Conservation (phyloP, 371 early-diverging fungal species). For the Nosema muscidifuracis region DNA sequence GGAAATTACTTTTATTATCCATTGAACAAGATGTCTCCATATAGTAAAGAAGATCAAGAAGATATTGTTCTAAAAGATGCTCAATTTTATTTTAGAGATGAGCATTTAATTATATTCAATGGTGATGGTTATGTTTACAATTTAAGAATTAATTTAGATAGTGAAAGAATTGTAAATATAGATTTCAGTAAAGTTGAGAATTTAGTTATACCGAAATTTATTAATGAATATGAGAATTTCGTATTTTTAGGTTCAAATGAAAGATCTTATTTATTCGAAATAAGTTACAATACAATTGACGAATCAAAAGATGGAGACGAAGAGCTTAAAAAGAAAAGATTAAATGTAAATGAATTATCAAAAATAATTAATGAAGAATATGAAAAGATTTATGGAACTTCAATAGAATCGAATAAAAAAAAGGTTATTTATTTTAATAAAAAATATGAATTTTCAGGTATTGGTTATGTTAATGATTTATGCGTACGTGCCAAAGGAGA, state of each 20-base stretch:
- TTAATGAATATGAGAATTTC: not conserved
- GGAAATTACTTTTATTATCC: slow-evolving; percentile 2
- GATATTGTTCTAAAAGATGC: slow-evolving; percentile 8
- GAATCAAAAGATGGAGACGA: not conserved
- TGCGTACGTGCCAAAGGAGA: not conserved
- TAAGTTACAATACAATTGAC: not conserved
- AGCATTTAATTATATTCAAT: slow-evolving; percentile 9
- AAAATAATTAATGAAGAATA: slow-evolving; percentile 12
- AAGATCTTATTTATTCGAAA: slow-evolving; percentile 5
- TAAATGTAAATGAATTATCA: not conserved
- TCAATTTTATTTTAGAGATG: not conserved
- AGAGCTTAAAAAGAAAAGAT: not conserved
- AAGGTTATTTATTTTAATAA: not conserved
- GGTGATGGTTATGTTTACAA: slow-evolving; percentile 18
- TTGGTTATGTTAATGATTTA: slow-evolving; percentile 21
- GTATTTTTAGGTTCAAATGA: slow-evolving; percentile 26
- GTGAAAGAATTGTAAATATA: slow-evolving; percentile 17
- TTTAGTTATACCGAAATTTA: not conserved
- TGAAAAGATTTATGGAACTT: slow-evolving; percentile 2
- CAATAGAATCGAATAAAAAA: not conserved
- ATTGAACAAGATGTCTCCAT: slow-evolving; percentile 27
- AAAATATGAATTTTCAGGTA: slow-evolving; percentile 13
- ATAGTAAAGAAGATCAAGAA: not conserved
- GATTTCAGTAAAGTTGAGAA: not conserved
- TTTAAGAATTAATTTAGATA: slow-evolving; percentile 12